A percentile compares a stretch with the other conserved stretches of the same genome.
These are phyloP conservation scores for Fusarium irregulare DNA, from an alignment of 2,329 filamentous ascomycete species.

Conservation along the genomic window DNA sequence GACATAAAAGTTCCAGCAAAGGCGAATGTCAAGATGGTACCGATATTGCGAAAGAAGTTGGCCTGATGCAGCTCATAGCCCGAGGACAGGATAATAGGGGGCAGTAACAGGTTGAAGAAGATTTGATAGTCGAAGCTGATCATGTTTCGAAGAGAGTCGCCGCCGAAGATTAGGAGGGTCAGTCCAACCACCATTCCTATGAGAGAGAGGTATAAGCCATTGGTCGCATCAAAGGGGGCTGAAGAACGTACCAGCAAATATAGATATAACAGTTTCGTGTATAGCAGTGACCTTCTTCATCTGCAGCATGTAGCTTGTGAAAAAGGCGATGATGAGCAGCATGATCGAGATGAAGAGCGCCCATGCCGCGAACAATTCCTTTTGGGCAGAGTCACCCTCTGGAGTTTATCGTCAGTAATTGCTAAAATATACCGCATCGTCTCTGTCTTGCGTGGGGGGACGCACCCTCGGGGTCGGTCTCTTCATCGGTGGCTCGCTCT, in stretches of 20 bases:
- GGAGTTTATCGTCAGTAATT: conserved; percentile 44
- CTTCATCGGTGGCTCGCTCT: conserved; percentile 47
- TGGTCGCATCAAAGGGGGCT: conserved; percentile 34
- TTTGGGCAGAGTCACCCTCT: conserved; percentile 84
- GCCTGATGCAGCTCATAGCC: conserved; percentile 98
- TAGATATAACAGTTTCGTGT: conserved; percentile 97
- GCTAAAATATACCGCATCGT: not conserved
- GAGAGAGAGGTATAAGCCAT: conserved; percentile 8
- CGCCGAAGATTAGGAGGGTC: conserved; percentile 82
- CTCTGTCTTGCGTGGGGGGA: conserved; percentile 12
- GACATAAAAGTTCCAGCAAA: conserved; percentile 98
- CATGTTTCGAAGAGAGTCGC: conserved; percentile 81
- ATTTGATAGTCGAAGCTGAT: conserved; percentile 99
- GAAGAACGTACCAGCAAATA: conserved; percentile 80
- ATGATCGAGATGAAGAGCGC: conserved; percentile 96
- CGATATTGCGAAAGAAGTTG: conserved; percentile 99
- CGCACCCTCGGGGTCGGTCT: conserved; percentile 52
- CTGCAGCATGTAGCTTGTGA: conserved; percentile 96
- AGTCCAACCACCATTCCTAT: conserved; percentile 95
- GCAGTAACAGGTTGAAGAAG: conserved; percentile 99
- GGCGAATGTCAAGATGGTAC: conserved; percentile 95
- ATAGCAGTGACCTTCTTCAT: conserved; percentile 97
- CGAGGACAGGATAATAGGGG: conserved; percentile 95
- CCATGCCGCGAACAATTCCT: conserved; percentile 97
- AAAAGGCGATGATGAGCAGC: conserved; percentile 92